phyloP scores from a whole-genome alignment of 1,139 yeast species.

The Zhuliangozyma parablackwelliae region DNA sequence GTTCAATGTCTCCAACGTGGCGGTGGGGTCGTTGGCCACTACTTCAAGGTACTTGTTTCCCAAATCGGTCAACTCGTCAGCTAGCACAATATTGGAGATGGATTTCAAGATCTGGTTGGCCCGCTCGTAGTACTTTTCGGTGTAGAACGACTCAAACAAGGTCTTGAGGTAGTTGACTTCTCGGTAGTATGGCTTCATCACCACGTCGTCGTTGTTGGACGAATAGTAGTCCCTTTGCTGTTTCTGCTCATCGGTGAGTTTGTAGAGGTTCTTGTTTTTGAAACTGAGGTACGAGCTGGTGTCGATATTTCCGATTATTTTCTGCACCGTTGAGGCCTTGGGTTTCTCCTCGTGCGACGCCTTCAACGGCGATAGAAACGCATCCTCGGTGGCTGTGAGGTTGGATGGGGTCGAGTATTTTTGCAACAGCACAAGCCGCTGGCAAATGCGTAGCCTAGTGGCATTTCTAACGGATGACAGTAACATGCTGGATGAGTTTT shows the following conservation, averaged over 20 bases:
- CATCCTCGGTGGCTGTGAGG: too few relatives aligned
- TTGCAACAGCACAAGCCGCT: too few relatives aligned
- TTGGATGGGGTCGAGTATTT: too few relatives aligned
- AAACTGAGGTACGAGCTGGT: too few relatives aligned
- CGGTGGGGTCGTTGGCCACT: slow-evolving; percentile 26
- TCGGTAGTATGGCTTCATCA: slow-evolving; percentile 5
- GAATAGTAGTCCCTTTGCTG: slow-evolving; percentile 1
- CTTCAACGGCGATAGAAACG: slow-evolving; percentile 3
- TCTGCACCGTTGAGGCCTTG: neutral
- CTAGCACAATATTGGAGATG: slow-evolving; percentile 34
- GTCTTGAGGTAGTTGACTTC: slow-evolving; percentile 9
- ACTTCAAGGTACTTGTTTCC: slow-evolving; percentile 37
- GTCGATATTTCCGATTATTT: too few relatives aligned
- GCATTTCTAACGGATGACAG: too few relatives aligned
- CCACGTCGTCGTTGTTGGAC: slow-evolving; percentile 7
- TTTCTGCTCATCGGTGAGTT: slow-evolving; percentile 1
- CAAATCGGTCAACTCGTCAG: slow-evolving; percentile 27
- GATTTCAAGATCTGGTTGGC: slow-evolving; percentile 67
- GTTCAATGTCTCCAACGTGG: slow-evolving; percentile 24
- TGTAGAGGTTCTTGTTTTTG: slow-evolving; percentile 1
- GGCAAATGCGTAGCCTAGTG: too few relatives aligned
- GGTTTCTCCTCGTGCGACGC: neutral
- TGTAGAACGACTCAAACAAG: slow-evolving; percentile 24
- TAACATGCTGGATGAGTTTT: too few relatives aligned
- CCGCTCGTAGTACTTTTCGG: slow-evolving; percentile 62